These are phyloP conservation scores for Amoebophrya sp. DNA, from an alignment of 169 alveolate genomes.

Conservation along the genomic window DNA sequence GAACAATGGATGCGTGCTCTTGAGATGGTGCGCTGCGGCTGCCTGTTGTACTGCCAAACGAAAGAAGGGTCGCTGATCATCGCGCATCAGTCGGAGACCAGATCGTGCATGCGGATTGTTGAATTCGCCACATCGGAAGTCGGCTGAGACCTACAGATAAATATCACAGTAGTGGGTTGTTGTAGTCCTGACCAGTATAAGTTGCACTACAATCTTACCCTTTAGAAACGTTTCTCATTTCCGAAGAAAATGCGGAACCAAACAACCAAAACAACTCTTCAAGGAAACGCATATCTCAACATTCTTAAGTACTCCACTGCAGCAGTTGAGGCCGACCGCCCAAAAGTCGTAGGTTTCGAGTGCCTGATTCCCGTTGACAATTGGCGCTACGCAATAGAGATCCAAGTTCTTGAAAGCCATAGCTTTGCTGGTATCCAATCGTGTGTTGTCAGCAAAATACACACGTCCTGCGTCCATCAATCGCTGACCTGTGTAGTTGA, in stretches of 20 bases:
- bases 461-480: constrained; percentile 49
- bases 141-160: no score
- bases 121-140: constrained; percentile 49
- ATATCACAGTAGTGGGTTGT: no score
- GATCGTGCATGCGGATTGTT: constrained; percentile 50
- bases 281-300: background rate
- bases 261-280: background rate
- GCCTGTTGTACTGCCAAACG: constrained; percentile 49
- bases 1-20: constrained; percentile 45
- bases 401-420: constrained; percentile 45
- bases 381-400: constrained; percentile 48
- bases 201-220: no score
- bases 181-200: no score
- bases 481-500: constrained; percentile 41
- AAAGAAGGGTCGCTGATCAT: constrained; percentile 49
- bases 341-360: constrained; percentile 47
- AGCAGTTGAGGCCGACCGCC: constrained; percentile 50
- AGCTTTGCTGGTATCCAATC: constrained; percentile 35
- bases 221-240: no score
- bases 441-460: constrained; percentile 44
- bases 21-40: constrained; percentile 46
- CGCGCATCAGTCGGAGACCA: constrained; percentile 48
- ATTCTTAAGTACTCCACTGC: constrained; percentile 51
- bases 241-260: no score
- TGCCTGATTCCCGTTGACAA: constrained; percentile 43